Percentiles rank a stretch among this genome's conserved stretches.
Evolutionary conservation across 345 rosid species (phyloP).

Genomic region (Noccaea caerulescens): DNA sequence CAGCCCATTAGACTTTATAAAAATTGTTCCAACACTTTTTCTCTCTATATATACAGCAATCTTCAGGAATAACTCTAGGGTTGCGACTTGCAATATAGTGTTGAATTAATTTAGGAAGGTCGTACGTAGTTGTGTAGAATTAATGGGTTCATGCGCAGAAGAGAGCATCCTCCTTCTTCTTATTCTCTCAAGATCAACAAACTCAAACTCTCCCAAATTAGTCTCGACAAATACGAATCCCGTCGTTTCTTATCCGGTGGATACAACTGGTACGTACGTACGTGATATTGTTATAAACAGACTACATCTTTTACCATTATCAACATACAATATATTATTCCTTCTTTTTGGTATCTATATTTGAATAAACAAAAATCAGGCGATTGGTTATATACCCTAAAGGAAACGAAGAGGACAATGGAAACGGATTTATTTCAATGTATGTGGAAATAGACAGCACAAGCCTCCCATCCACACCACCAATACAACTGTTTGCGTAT

Average conservation of each 20-base stretch:
- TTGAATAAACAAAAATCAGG: background rate
- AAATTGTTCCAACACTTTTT: no score
- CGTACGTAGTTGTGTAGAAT: background rate
- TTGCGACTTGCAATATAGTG: background rate
- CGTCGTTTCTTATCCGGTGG: slow-evolving; percentile 7
- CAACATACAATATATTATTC: background rate
- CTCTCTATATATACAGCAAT: background rate
- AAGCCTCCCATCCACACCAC: background rate
- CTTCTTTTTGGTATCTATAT: background rate
- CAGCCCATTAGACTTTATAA: no score
- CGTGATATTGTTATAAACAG: background rate
- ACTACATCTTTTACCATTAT: background rate
- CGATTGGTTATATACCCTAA: slow-evolving; percentile 23
- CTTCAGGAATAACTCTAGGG: background rate
- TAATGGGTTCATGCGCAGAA: slow-evolving; percentile 8
- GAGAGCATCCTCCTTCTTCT: slow-evolving; percentile 12
- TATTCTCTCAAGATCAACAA: background rate
- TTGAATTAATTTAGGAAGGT: background rate
- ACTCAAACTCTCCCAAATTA: background rate
- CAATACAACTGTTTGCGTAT: background rate
- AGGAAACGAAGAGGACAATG: slow-evolving; percentile 4
- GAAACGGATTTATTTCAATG: slow-evolving; percentile 11
- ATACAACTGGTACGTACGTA: slow-evolving; percentile 4
- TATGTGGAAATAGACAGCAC: slow-evolving; percentile 19
- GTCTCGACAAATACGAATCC: background rate